phyloP scores from a whole-genome alignment of 495 filamentous ascomycete species.

The Niebla homalea region DNA sequence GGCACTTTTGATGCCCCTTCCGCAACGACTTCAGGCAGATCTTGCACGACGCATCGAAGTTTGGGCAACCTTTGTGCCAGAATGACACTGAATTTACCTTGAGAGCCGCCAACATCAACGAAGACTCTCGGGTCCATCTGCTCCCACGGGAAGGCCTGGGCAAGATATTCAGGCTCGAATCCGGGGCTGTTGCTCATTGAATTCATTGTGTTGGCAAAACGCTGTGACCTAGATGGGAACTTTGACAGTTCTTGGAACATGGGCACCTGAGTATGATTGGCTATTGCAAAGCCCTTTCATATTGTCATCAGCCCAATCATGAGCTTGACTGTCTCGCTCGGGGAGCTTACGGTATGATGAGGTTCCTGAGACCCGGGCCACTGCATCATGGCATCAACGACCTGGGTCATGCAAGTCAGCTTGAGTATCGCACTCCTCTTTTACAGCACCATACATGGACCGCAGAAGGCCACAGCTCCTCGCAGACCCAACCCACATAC shows the following conservation, averaged over 20 bases:
- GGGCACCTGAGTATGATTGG: background rate
- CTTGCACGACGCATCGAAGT: background rate
- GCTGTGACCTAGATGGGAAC: background rate
- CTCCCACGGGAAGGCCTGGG: background rate
- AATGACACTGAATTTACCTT: background rate
- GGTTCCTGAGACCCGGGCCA: constrained; percentile 2
- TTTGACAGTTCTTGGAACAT: background rate
- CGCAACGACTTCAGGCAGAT: background rate
- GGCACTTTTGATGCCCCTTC: background rate
- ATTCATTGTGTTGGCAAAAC: background rate
- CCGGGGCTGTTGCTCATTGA: background rate
- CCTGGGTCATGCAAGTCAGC: background rate
- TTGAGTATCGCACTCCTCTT: background rate
- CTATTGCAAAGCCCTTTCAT: background rate
- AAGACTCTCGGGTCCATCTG: background rate
- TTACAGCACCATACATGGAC: constrained; percentile 12
- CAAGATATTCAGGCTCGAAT: background rate
- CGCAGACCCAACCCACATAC: constrained; percentile 38
- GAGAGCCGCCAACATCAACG: constrained; percentile 1
- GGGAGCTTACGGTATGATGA: background rate
- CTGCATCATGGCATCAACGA: constrained; percentile 1
- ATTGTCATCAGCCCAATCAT: background rate
- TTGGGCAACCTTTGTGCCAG: background rate
- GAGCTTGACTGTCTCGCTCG: background rate
- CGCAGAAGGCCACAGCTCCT: constrained; percentile 37